Conservation (phyloP, 2,329 filamentous ascomycete species). For the Epichloe aotearoae region DNA sequence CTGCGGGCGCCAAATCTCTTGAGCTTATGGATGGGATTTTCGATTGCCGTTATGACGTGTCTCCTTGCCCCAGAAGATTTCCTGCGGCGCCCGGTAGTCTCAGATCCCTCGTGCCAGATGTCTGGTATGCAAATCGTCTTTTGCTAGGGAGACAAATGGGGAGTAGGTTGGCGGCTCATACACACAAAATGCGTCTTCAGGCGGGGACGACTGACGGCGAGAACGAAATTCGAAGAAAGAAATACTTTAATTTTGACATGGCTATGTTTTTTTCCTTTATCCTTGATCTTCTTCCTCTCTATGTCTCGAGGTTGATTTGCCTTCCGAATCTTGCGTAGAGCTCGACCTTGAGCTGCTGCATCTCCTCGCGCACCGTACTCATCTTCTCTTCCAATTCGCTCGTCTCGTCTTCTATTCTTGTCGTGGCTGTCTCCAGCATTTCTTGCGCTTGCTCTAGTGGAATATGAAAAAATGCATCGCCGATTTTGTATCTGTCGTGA, state of each 20-base stretch:
- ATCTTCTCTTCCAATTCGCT: constrained; percentile 65
- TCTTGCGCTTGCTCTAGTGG: constrained; percentile 76
- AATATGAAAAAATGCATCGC: constrained; percentile 86
- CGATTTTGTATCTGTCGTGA: constrained; percentile 72
- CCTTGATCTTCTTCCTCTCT: constrained; percentile 14
- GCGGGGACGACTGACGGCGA: not conserved
- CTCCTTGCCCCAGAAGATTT: not conserved
- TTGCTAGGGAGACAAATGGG: not conserved
- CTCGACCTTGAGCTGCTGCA: constrained; percentile 79
- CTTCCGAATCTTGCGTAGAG: constrained; percentile 90
- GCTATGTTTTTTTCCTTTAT: not conserved
- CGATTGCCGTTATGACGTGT: not conserved
- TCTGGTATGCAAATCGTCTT: not conserved
- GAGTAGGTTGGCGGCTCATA: not conserved
- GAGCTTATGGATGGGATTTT: not conserved
- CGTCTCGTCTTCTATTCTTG: constrained; percentile 66
- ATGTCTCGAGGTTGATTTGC: constrained; percentile 94
- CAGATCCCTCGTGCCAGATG: not conserved
- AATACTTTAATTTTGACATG: not conserved
- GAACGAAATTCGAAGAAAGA: not conserved
- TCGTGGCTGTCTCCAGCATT: constrained; percentile 59
- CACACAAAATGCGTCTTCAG: not conserved
- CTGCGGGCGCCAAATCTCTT: no score
- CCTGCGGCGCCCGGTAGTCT: not conserved
- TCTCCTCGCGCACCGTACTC: constrained; percentile 63